These are phyloP conservation scores for Hyphopichia fennica DNA, from an alignment of 1,139 yeast species.

Conservation along the genomic window DNA sequence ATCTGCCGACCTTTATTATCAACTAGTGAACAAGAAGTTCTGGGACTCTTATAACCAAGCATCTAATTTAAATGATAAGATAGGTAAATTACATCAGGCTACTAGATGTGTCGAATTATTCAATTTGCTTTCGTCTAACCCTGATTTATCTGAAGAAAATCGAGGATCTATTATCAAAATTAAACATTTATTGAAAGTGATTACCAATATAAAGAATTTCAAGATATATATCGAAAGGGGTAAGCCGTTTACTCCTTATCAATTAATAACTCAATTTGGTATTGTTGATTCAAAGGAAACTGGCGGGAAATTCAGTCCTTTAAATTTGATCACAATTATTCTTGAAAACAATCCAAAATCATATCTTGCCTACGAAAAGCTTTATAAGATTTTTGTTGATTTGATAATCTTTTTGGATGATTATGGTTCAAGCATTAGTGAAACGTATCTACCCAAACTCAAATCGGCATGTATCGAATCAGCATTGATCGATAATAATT, in stretches of 20 bases:
- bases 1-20: conserved; percentile 16
- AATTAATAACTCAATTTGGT: conserved; percentile 25
- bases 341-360: conserved; percentile 58
- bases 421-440: conserved; percentile 8
- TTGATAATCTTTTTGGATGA: conserved; percentile 27
- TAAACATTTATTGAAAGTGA: conserved; percentile 31
- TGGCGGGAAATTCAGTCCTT: conserved; percentile 19
- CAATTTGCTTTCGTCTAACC: conserved; percentile 16
- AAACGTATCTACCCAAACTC: conserved; percentile 31
- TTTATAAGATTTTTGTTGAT: conserved; percentile 42
- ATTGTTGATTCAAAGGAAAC: conserved; percentile 10
- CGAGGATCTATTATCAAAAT: conserved; percentile 19
- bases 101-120: conserved; percentile 38
- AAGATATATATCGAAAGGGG: conserved; percentile 37
- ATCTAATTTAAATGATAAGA: conserved; percentile 45
- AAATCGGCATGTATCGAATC: conserved; percentile 58
- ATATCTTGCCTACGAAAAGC: conserved; percentile 47
- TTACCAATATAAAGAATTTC: conserved; percentile 31
- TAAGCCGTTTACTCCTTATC: conserved; percentile 28
- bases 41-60: conserved; percentile 58
- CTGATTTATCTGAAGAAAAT: conserved; percentile 10
- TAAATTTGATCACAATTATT: conserved; percentile 34
- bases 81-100: conserved; percentile 48
- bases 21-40: conserved; percentile 35
- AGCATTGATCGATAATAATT: conserved; percentile 54